Percentiles rank a stretch among this genome's conserved stretches.
These are phyloP conservation scores for Rheum nobile DNA, from an alignment of 148 eudicot species.

Conservation along the genomic window DNA sequence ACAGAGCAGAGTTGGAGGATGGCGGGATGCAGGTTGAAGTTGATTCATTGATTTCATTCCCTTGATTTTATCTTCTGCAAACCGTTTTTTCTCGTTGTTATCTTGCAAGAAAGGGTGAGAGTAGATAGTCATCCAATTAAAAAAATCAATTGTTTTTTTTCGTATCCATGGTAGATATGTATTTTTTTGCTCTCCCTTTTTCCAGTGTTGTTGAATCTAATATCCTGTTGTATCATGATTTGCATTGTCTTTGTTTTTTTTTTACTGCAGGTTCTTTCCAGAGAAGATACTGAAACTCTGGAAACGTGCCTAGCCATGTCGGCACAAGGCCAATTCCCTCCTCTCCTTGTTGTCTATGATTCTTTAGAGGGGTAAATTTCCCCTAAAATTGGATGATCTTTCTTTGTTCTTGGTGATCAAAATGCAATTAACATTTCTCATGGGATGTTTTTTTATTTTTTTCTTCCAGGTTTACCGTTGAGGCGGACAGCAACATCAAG, in stretches of 20 bases:
- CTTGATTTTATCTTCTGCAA: not conserved
- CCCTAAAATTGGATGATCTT: not conserved
- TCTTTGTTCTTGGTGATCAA: not conserved
- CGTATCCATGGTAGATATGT: not conserved
- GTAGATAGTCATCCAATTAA: not conserved
- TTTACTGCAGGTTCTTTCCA: constrained; percentile 50
- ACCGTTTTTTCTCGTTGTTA: not conserved
- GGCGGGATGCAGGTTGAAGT: constrained; percentile 86
- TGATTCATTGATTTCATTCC: not conserved
- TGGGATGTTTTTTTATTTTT: not conserved
- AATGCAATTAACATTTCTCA: not conserved
- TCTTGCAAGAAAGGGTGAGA: not conserved
- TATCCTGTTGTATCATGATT: not conserved
- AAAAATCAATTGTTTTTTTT: not conserved
- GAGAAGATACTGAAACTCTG: constrained; percentile 63
- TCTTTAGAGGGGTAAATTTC: constrained; percentile 59
- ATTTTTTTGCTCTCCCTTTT: not conserved
- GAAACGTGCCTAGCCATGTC: constrained; percentile 60
- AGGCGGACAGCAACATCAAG: constrained; percentile 78
- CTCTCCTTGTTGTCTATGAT: constrained; percentile 66
- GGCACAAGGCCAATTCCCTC: constrained; percentile 71
- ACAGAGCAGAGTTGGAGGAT: constrained; percentile 57
- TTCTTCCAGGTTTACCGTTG: constrained; percentile 69
- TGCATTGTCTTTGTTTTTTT: constrained; percentile 8
- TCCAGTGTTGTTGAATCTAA: not conserved